Conservation (phyloP, 345 rosid genomes). For the Moricandia moricandioides region DNA sequence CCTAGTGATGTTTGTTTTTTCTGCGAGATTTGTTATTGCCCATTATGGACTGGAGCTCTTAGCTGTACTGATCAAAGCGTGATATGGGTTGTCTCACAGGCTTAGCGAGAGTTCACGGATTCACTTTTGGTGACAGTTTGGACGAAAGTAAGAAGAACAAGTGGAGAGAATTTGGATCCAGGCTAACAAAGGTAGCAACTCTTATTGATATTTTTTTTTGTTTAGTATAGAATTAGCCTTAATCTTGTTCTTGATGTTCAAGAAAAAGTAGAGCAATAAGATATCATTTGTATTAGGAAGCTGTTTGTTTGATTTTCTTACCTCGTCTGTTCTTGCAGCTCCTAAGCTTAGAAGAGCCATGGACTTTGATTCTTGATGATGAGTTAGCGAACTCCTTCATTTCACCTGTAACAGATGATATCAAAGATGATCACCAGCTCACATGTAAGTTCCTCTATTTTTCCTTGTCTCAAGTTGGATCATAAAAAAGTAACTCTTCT, state of each 20-base stretch:
- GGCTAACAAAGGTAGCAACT: conserved; percentile 59
- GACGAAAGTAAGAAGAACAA: conserved; percentile 57
- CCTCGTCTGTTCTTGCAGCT: conserved; percentile 45
- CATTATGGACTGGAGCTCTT: background rate
- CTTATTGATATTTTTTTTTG: background rate
- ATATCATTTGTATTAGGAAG: background rate
- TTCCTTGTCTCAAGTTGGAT: background rate
- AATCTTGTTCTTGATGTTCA: background rate
- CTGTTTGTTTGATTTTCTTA: background rate
- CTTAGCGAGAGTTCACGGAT: conserved; percentile 92
- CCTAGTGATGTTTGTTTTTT: background rate
- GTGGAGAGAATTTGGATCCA: conserved; percentile 73
- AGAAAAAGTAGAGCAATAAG: background rate
- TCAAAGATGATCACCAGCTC: conserved; percentile 82
- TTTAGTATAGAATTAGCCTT: background rate
- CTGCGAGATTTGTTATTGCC: background rate
- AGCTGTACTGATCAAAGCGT: background rate
- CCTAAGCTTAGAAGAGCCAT: conserved; percentile 59
- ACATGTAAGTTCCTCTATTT: conserved; percentile 52
- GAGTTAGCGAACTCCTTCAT: conserved; percentile 85
- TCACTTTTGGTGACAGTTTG: conserved; percentile 89
- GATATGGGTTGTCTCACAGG: conserved; percentile 42
- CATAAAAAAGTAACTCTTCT: too few species aligned
- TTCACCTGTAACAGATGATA: conserved; percentile 78
- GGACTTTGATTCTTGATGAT: conserved; percentile 84